Percentiles rank a stretch among this genome's conserved stretches.
These are phyloP conservation scores for Debaryomyces hansenii DNA, from an alignment of 805 yeast species.

Conservation along the genomic window DNA sequence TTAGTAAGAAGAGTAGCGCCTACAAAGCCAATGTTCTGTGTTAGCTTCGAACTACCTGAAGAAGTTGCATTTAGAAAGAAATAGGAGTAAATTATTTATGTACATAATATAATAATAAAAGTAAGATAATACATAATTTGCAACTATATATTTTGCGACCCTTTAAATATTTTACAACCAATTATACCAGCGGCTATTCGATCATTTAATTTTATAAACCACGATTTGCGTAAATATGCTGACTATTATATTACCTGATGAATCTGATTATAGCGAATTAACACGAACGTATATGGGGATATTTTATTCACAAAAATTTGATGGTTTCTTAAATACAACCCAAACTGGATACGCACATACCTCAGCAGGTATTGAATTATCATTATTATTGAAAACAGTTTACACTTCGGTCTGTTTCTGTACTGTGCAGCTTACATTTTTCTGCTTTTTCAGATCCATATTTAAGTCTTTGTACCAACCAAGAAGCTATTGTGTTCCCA, in stretches of 20 bases:
- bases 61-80: constrained; percentile 53
- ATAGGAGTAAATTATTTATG: neutral
- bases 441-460: constrained; percentile 35
- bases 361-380: constrained; percentile 57
- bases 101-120: neutral
- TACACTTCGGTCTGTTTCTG: constrained; percentile 55
- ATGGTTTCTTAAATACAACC: constrained; percentile 48
- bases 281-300: constrained; percentile 28
- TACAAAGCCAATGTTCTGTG: constrained; percentile 94
- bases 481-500: constrained; percentile 45
- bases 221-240: constrained; percentile 12
- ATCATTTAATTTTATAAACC: neutral
- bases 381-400: constrained; percentile 56
- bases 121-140: neutral
- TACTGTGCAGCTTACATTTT: constrained; percentile 47
- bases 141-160: constrained; percentile 1
- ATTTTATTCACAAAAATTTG: constrained; percentile 28
- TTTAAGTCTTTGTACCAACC: constrained; percentile 54
- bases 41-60: constrained; percentile 70
- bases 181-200: neutral
- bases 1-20: constrained; percentile 94
- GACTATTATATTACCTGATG: constrained; percentile 15
- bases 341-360: constrained; percentile 60
- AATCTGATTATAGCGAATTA: constrained; percentile 23
- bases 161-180: neutral